These are phyloP conservation scores for Fabrea salina DNA, from an alignment of 169 alveolate species.

Conservation along the genomic window DNA sequence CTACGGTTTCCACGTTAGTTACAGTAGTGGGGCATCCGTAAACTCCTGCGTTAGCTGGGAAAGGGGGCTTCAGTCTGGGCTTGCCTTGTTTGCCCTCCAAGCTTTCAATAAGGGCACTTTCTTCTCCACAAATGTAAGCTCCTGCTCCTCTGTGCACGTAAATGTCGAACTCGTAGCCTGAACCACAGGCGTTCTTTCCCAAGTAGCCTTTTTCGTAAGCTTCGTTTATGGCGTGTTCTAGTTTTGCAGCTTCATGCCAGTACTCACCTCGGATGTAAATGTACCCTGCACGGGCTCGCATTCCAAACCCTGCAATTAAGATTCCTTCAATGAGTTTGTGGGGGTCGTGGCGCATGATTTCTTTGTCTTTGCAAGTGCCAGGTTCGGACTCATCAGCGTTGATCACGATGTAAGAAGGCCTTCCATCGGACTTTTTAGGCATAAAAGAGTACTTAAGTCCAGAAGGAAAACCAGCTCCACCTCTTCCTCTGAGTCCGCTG, in stretches of 20 bases:
- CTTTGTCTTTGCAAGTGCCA: constrained; percentile 83
- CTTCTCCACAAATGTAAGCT: constrained; percentile 84
- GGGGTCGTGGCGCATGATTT: constrained; percentile 76
- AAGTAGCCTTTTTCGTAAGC: constrained; percentile 69
- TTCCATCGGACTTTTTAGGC: constrained; percentile 80
- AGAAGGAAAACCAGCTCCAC: constrained; percentile 83
- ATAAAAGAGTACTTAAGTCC: constrained; percentile 80
- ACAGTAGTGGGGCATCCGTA: constrained; percentile 83
- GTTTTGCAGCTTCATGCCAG: constrained; percentile 64
- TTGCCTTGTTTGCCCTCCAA: constrained; percentile 79
- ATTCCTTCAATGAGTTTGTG: constrained; percentile 80
- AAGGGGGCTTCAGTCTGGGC: constrained; percentile 83
- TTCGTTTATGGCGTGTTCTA: constrained; percentile 68
- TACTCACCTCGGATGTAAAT: constrained; percentile 79
- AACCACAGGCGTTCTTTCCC: constrained; percentile 79
- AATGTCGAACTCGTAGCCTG: constrained; percentile 77
- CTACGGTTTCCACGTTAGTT: constrained; percentile 79
- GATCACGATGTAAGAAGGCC: constrained; percentile 75
- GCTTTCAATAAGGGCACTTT: constrained; percentile 73
- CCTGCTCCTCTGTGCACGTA: constrained; percentile 77
- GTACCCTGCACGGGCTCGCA: constrained; percentile 82
- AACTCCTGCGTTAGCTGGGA: constrained; percentile 83
- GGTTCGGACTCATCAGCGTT: constrained; percentile 83
- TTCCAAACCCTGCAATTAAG: constrained; percentile 65
- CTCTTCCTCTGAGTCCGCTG: constrained; percentile 82